Evolutionary conservation across 306 rosid species (phyloP), one percentile per base, ranked within the genome.

Genomic region (Sechiopsis laciniata): DNA sequence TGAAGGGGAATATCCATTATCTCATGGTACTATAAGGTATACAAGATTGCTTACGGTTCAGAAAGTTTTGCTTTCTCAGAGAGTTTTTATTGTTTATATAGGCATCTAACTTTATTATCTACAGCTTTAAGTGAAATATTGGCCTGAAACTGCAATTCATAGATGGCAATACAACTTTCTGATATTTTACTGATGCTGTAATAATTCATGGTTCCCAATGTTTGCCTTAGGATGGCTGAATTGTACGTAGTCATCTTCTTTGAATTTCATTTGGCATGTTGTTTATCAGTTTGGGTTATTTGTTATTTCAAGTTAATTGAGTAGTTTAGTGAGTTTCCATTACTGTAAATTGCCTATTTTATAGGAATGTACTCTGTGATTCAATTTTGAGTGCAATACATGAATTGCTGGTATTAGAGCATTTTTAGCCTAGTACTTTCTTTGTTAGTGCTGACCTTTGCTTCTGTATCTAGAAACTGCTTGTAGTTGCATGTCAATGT

Each of bases 81-180:
- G 12, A 22, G 0, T 6, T 19, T 68, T 68, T 46, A 6, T 66
- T 66, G 55, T 12, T n/a, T 12, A 10, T n/a, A 42, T 32, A 45
- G 8, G 55, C 53, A 66, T 66, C 2, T 10, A 68, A 14, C 56
- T 67, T 20, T 6, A 20, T 67, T 45, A 0, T 67, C 72, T 67
- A 12, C 20, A 12, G 40, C 17, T 48, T 68, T 45, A 26, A 26
- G 20, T 66, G 2, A 48, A 68, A 68, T 21, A 68, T 45, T 45
- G 53, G 10, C 50, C 19, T 46, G 57, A 68, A 48, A 48, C 73
- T 68, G 53, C 56, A 48, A 21, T 68, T 68, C 32, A 45, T 42
- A 19, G 53, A 19, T 45, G 15, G 55, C 55, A 45, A 42, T 66
- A 16, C 19, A 46, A 55, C 40, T 68, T 68, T 46, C 56, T 68